These are phyloP conservation scores for Poteriospumella lacustris DNA, from an alignment of 108 stramenopile species.

Conservation along the genomic window DNA sequence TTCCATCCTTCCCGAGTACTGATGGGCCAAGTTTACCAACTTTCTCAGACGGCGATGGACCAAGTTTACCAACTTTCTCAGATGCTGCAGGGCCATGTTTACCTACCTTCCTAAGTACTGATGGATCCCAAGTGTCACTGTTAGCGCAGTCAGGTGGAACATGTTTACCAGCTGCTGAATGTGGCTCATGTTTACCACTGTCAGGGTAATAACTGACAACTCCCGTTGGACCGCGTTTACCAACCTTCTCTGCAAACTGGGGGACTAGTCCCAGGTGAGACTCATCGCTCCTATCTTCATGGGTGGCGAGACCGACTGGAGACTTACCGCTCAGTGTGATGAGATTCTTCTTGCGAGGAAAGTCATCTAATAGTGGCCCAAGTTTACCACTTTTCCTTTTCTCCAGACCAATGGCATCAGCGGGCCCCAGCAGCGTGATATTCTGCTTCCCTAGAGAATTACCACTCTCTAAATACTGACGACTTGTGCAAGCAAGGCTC, in stretches of 20 bases:
- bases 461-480: conserved; percentile 7
- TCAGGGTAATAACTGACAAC: conserved; percentile 7
- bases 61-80: conserved; percentile 8
- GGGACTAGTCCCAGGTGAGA: conserved; percentile 6
- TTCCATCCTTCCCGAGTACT: conserved; percentile 6
- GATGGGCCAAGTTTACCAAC: conserved; percentile 6
- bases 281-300: conserved; percentile 7
- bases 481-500: conserved; percentile 6
- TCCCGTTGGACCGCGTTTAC: conserved; percentile 6
- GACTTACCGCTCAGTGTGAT: conserved; percentile 6
- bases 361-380: conserved; percentile 7
- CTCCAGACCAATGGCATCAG: conserved; percentile 6
- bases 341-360: conserved; percentile 7
- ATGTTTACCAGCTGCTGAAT: conserved; percentile 7
- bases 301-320: conserved; percentile 5
- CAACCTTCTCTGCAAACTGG: conserved; percentile 6
- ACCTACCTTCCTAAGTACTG: neutral
- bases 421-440: conserved; percentile 5
- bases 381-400: conserved; percentile 8
- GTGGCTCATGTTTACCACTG: conserved; percentile 6
- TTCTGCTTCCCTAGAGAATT: conserved; percentile 7
- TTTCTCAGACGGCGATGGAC: conserved; percentile 1
- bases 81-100: neutral
- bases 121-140: conserved; percentile 2
- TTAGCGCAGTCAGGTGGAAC: conserved; percentile 6